Evolutionary conservation across 306 rosid genomes (phyloP), one percentile per base, ranked within the genome.

Genomic region (Vicia villosa): DNA sequence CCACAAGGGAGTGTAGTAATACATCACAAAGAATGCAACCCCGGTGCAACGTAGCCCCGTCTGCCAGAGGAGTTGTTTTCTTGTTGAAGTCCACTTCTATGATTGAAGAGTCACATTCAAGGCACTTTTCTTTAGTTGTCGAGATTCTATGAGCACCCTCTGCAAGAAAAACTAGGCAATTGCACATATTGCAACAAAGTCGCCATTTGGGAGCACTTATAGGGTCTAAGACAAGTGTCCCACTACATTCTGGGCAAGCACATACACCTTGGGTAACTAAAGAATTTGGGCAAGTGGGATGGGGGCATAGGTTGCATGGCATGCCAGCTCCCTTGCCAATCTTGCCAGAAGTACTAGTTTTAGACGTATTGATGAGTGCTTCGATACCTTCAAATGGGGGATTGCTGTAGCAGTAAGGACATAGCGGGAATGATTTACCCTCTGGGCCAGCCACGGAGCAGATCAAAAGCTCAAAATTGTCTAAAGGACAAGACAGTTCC

Each of bases 301-400:
- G 98, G 3, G 94, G 98, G 78, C 98, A 93, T 4, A 86, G 87
- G 80, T 36, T 82, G 89, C 98, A 93, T 63, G 98, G 89, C 98
- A 93, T 93, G 63, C 97, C 97, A 37, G 87, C 89, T 80, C 96
- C 98, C 83, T 93, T 90, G 71, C 96, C 96, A 63, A 74, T 58
- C 86, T 87, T 84, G 63, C 87, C 84, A 17, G 94, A 74, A 76
- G 79, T 26, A 62, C 82, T 49, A 22, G 85, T 73, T 86, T 86
- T 87, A 26, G 76, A 79, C 3, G 85, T 72, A 54, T 87, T 86
- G 61, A 79, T 79, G 77, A 86, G 87, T 24, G 86, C 11, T 49
- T 85, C 88, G 2, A 93, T 87, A 20, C 98, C 98, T 85, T 93
- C 98, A 71, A 93, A 93, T 67, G 98, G 98, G 63, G 98, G 97